Evolutionary conservation across 352 stramenopile species (phyloP).

Genomic region (Globisporangium cylindrosporum): DNA sequence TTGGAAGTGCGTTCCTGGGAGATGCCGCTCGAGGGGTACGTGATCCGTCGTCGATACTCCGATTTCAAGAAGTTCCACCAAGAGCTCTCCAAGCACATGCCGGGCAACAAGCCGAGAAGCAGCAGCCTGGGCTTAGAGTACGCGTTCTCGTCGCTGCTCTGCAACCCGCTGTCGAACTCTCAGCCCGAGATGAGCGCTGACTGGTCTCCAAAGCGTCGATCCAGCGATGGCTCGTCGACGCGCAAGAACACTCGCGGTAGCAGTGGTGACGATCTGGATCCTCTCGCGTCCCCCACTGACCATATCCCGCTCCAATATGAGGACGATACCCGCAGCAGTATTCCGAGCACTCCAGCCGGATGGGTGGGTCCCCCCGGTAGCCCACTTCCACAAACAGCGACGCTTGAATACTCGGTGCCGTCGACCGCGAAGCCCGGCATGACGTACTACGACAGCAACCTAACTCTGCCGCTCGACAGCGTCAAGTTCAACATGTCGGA

Average conservation of each 20-base stretch:
- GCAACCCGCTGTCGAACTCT: constrained; percentile 32
- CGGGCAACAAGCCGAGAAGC: constrained; percentile 27
- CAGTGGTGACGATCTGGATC: constrained; percentile 12
- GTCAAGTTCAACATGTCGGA: constrained; percentile 54
- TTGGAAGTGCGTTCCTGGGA: constrained; percentile 72
- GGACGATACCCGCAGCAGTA: not conserved
- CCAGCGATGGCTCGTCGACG: constrained; percentile 23
- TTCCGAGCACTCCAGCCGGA: not conserved
- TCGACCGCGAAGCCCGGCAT: constrained; percentile 14
- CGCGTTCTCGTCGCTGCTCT: constrained; percentile 50
- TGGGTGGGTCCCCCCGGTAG: not conserved
- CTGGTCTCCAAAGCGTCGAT: constrained; percentile 44
- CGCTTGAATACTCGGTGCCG: constrained; percentile 12
- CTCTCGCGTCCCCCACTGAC: not conserved
- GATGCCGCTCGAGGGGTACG: constrained; percentile 73
- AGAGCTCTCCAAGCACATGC: constrained; percentile 52
- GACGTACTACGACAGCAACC: constrained; percentile 41
- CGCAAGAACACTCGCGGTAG: constrained; percentile 14
- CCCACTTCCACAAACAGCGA: not conserved
- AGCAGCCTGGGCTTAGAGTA: constrained; percentile 22
- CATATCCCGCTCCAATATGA: not conserved
- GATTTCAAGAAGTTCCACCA: constrained; percentile 70
- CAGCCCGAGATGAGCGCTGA: constrained; percentile 42
- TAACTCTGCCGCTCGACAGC: constrained; percentile 41
- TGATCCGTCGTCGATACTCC: constrained; percentile 72